Evolutionary conservation across 1,284 basidiomycete genomes (phyloP).

Genomic region (Fomitopsis schrenkii): DNA sequence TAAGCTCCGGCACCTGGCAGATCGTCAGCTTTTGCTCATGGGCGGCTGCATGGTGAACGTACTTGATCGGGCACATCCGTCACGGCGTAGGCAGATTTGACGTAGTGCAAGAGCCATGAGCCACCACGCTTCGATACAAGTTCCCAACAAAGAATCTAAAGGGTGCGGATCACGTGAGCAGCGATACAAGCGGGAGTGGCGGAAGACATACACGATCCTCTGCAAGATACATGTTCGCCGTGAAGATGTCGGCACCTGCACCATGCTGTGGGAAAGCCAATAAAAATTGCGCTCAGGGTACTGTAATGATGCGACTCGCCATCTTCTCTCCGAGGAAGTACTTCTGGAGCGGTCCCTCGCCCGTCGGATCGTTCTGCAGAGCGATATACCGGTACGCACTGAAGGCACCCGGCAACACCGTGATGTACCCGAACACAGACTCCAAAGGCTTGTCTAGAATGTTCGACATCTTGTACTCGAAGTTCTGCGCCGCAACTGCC

Average conservation of each 20-base stretch:
- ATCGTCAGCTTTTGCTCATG: not conserved
- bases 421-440: slow-evolving; percentile 88
- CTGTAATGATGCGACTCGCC: slow-evolving; percentile 30
- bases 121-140: slow-evolving; percentile 84
- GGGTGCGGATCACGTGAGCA: not conserved
- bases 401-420: slow-evolving; percentile 91
- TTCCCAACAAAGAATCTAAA: slow-evolving; percentile 88
- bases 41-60: slow-evolving; percentile 13
- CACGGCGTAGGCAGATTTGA: slow-evolving; percentile 89
- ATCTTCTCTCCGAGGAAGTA: slow-evolving; percentile 95
- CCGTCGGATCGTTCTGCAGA: slow-evolving; percentile 78
- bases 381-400: slow-evolving; percentile 92
- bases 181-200: not conserved
- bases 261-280: slow-evolving; percentile 50
- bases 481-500: slow-evolving; percentile 84
- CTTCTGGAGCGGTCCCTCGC: slow-evolving; percentile 87
- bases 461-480: slow-evolving; percentile 97
- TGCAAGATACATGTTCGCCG: slow-evolving; percentile 94
- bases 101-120: slow-evolving; percentile 90
- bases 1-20: slow-evolving; percentile 77
- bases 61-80: slow-evolving; percentile 89
- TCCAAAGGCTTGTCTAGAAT: slow-evolving; percentile 90
- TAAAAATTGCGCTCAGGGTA: not conserved
- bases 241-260: slow-evolving; percentile 84
- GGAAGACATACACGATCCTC: slow-evolving; percentile 68